A percentile compares a stretch with the other conserved stretches of the same genome.
phyloP scores from a whole-genome alignment of 129 eudicot genomes.

The Ambrosia trifida region DNA sequence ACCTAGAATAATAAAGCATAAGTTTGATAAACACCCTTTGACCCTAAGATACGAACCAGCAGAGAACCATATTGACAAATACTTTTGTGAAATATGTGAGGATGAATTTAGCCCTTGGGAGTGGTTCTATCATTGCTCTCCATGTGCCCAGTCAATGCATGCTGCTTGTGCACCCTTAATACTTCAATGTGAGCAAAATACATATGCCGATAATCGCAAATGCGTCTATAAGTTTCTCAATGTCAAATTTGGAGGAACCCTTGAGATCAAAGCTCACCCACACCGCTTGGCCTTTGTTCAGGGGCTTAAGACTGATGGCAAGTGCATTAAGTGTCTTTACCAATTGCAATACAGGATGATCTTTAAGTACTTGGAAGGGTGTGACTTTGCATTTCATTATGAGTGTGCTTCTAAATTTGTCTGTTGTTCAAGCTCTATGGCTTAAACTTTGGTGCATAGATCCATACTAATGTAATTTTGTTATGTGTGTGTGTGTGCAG shows the following conservation, averaged over 20 bases:
- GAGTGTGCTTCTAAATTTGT: background rate
- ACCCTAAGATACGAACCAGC: constrained; percentile 18
- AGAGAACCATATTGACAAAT: constrained; percentile 3
- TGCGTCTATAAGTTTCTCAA: background rate
- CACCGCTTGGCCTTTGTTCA: background rate
- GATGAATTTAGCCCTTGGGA: background rate
- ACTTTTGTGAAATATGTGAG: constrained; percentile 31
- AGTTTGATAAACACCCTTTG: constrained; percentile 21
- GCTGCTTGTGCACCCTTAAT: constrained; percentile 15
- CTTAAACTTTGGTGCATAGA: background rate
- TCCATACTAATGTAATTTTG: background rate
- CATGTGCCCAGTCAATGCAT: constrained; percentile 20
- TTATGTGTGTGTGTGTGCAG: background rate
- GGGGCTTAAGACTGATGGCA: background rate
- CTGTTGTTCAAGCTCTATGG: background rate
- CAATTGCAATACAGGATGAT: background rate
- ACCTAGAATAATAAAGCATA: constrained; percentile 4
- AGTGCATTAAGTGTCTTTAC: background rate
- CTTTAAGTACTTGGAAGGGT: constrained; percentile 11
- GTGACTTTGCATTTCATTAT: background rate
- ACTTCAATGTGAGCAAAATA: constrained; percentile 6
- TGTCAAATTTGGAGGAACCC: constrained; percentile 22
- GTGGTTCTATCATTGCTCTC: constrained; percentile 30
- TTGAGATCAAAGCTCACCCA: background rate
- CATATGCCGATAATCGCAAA: background rate